A percentile compares a stretch with the other conserved stretches of the same genome.
Conservation (phyloP, 1,284 basidiomycete species). For the Puccinia polysora region DNA sequence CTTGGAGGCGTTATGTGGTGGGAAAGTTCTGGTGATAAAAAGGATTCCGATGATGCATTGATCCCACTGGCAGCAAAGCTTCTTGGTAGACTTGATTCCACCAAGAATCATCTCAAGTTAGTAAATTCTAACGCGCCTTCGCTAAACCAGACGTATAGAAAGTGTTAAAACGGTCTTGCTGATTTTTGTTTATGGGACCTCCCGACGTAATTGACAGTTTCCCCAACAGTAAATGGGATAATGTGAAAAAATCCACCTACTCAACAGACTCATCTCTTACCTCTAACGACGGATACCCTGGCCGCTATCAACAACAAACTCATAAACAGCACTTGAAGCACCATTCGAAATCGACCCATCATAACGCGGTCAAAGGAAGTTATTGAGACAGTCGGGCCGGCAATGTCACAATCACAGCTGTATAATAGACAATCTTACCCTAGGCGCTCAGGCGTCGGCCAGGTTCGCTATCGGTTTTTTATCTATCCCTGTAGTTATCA, state of each 20-base stretch:
- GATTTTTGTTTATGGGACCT: neutral
- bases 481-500: no score
- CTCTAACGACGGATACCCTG: neutral
- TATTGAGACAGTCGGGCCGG: conserved; percentile 22
- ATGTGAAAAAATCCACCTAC: conserved; percentile 11
- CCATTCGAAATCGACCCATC: neutral
- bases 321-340: neutral
- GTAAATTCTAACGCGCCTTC: neutral
- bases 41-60: conserved; percentile 9
- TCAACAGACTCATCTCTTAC: neutral
- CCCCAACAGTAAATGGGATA: conserved; percentile 43
- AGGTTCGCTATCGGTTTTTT: no score
- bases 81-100: conserved; percentile 38
- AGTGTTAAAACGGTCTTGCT: neutral
- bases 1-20: conserved; percentile 44
- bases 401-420: no score
- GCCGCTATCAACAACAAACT: neutral
- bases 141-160: neutral
- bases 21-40: conserved; percentile 43
- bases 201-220: conserved; percentile 6
- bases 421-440: no score
- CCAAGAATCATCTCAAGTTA: conserved; percentile 35
- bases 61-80: conserved; percentile 40
- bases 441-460: no score
- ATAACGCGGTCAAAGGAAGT: conserved; percentile 28